phyloP scores from a whole-genome alignment of 2,329 filamentous ascomycete species.

The Cladosporium sp. region DNA sequence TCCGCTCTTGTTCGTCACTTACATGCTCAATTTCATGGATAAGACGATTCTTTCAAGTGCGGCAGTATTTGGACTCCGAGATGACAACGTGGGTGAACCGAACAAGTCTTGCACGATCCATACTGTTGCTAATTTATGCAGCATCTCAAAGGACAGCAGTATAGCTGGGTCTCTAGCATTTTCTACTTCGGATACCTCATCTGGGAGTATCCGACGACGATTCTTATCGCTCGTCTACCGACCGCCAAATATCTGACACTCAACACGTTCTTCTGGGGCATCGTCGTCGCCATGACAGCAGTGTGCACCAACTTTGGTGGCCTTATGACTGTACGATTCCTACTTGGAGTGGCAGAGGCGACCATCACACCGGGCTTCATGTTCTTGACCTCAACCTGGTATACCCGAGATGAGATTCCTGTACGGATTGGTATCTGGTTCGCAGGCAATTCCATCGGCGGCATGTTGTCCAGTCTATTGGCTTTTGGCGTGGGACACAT shows the following conservation, averaged over 20 bases:
- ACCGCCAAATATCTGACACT: slow-evolving; percentile 17
- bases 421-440: slow-evolving; percentile 20
- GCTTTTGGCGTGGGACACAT: slow-evolving; percentile 26
- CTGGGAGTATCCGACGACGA: slow-evolving; percentile 18
- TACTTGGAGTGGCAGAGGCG: slow-evolving; percentile 34
- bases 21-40: slow-evolving; percentile 22
- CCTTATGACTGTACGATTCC: slow-evolving; percentile 34
- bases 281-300: slow-evolving; percentile 31
- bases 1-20: slow-evolving; percentile 18
- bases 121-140: neutral
- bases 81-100: neutral
- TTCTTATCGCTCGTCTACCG: slow-evolving; percentile 18
- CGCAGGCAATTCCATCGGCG: slow-evolving; percentile 18
- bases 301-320: slow-evolving; percentile 31
- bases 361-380: slow-evolving; percentile 36
- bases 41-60: slow-evolving; percentile 21
- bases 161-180: slow-evolving; percentile 18
- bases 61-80: slow-evolving; percentile 17
- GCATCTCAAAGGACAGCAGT: slow-evolving; percentile 16
- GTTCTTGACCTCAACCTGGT: slow-evolving; percentile 37
- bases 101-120: neutral
- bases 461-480: slow-evolving; percentile 22
- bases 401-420: slow-evolving; percentile 31
- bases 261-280: slow-evolving; percentile 30
- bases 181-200: slow-evolving; percentile 22